Base-by-base conservation (phyloP, 306 rosid genomes). In the Trifolium repens region DNA sequence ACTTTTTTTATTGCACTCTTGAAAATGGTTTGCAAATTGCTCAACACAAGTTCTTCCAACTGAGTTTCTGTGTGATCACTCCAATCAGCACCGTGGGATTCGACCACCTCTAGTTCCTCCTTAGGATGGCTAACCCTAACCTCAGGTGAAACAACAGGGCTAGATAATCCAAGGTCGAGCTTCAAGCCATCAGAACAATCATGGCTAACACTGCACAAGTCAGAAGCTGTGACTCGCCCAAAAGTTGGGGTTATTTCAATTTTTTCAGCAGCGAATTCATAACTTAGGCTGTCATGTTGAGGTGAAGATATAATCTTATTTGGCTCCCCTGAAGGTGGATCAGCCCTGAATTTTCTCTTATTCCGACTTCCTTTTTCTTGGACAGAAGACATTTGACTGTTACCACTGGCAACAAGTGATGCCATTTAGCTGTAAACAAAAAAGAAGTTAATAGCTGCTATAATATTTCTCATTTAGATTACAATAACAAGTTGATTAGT, bases 291-390 rank as follows among this genome's bases (percentile, higher is more conserved):
- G 43, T 89, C 97, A 72, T 75, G 84, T 72, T 79, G 97, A 79
- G 88, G 72, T 15, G 86, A 87, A 71, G 86, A 71, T 44, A 76
- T 53, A 44, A 57, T 78, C 87, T 91, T 88, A 69, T 61, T 87
- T 19, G 82, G 74, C 59, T 88, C 97, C 43, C 86, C 88, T 72
- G 78, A 70, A 22, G 94, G 94, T 14, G 91, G 94, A 87, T 91
- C 98, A n/a, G 96, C 91, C 84, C 97, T 89, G 84, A 87, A 94
- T 75, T 94, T 91, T 85, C 97, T 91, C 88, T 94, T 94, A 80
- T 91, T 94, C 81, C 96, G 84, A 76, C 94, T 91, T 52, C 91
- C 96, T 80, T 89, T 89, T 64, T 94, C 97, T 88, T 88, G 91
- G 34, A 86, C 69, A 50, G 90, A 83, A 81, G 90, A 74, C 39